Conservation (phyloP, 2,329 filamentous ascomycete genomes). For the Onygenales sp. region DNA sequence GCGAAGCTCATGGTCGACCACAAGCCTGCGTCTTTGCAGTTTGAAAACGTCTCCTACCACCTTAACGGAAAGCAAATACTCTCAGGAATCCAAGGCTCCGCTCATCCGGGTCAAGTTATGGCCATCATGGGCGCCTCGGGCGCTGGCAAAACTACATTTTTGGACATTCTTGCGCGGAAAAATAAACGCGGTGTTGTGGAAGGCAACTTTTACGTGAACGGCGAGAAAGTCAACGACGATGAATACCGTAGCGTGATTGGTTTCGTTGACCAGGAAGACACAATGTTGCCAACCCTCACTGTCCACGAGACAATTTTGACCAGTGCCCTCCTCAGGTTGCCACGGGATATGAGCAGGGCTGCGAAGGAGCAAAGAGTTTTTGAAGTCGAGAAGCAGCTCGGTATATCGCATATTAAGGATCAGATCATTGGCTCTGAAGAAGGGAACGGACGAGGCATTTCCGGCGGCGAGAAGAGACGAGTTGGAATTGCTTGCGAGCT, state of each 20-base stretch:
- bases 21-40: slow-evolving; percentile 79
- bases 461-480: slow-evolving; percentile 89
- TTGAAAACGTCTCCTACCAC: slow-evolving; percentile 76
- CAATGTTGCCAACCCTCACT: slow-evolving; percentile 88
- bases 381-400: slow-evolving; percentile 92
- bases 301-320: slow-evolving; percentile 97
- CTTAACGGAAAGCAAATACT: slow-evolving; percentile 86
- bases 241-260: slow-evolving; percentile 90
- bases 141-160: slow-evolving; percentile 92
- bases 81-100: slow-evolving; percentile 67
- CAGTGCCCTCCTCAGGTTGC: slow-evolving; percentile 84
- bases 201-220: slow-evolving; percentile 87
- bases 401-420: slow-evolving; percentile 87
- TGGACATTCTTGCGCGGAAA: slow-evolving; percentile 92
- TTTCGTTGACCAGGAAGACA: slow-evolving; percentile 97
- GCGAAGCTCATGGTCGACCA: slow-evolving; percentile 84
- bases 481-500: slow-evolving; percentile 97
- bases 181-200: slow-evolving; percentile 77
- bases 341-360: slow-evolving; percentile 74
- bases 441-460: slow-evolving; percentile 86
- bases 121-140: slow-evolving; percentile 98
- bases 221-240: slow-evolving; percentile 72
- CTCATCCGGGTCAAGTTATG: slow-evolving; percentile 89
- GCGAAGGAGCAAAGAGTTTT: slow-evolving; percentile 87
- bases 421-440: slow-evolving; percentile 95